Conservation (phyloP, 1,284 basidiomycete species). For the Phellopilus nigrolimitatus region DNA sequence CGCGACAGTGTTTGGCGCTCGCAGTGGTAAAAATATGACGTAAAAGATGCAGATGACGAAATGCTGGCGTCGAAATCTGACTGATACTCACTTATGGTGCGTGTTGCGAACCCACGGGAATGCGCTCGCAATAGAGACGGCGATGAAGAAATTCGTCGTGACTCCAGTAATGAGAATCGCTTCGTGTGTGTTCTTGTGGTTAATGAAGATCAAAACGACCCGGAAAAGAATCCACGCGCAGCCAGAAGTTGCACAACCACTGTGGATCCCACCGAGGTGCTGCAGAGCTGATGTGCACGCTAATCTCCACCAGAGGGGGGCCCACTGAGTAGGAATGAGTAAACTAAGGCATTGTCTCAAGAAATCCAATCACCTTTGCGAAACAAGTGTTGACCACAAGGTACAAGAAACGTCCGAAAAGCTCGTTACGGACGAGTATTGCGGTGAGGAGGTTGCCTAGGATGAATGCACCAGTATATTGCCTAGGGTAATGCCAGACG, state of each 20-base stretch:
- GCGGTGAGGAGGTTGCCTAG: slow-evolving; percentile 53
- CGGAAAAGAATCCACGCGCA: slow-evolving; percentile 61
- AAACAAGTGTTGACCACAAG: slow-evolving; percentile 40
- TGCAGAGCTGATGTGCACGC: slow-evolving; percentile 59
- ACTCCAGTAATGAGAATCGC: slow-evolving; percentile 55
- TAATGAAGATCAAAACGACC: slow-evolving; percentile 46
- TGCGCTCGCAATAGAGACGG: slow-evolving; percentile 55
- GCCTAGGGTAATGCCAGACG: slow-evolving; percentile 53
- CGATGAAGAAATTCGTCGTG: slow-evolving; percentile 51
- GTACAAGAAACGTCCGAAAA: slow-evolving; percentile 29
- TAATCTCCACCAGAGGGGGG: slow-evolving; percentile 56
- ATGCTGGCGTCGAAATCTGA: neutral
- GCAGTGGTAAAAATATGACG: slow-evolving; percentile 4
- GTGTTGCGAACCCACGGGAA: slow-evolving; percentile 65
- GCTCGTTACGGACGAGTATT: slow-evolving; percentile 49
- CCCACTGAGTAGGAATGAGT: slow-evolving; percentile 42
- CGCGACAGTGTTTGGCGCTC: slow-evolving; percentile 21
- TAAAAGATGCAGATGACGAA: neutral
- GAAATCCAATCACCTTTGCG: slow-evolving; percentile 50
- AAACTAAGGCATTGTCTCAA: neutral
- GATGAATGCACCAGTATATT: slow-evolving; percentile 55
- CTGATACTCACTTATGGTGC: slow-evolving; percentile 54
- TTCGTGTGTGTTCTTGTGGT: slow-evolving; percentile 49
- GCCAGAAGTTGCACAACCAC: slow-evolving; percentile 61
- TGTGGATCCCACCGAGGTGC: slow-evolving; percentile 67